Base-by-base conservation (phyloP, 345 rosid species). In the Populus euphratica region DNA sequence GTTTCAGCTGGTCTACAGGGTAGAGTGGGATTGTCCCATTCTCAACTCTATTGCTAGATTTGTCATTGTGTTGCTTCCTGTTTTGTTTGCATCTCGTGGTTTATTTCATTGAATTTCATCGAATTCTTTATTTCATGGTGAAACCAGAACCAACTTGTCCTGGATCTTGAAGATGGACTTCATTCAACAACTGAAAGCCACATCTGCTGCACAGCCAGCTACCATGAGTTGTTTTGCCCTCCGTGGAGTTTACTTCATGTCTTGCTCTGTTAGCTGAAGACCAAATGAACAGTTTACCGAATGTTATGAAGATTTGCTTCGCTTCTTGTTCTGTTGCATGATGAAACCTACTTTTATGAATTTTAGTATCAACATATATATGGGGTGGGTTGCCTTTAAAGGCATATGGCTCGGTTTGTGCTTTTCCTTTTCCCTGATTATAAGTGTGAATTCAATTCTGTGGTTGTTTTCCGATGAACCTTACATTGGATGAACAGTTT, bases 191-290 rank as follows among this genome's bases (percentile, higher is more conserved):
- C 73, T 72, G 68, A 39, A 77, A 35, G 74, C 69, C 31, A 38
- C 33, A 20, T 75, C 73, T 77, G 76, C 78, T 77, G 73, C 83
- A 2, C 11, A 49, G 44, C 70, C 68, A 78, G 63, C 69, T 70
- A 79, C 66, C 56, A n/a, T 10, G 76, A 54, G 80, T 74, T 56
- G 73, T 54, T 69, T 20, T 13, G 61, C 59, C 8, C 44, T 25
- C 50, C 16, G 29, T 27, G 25, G 64, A 77, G 73, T 73, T 50
- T 43, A 49, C 65, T 16, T n/a, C 16, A 9, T 67, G 25, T 31
- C 20, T 70, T 52, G 35, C 36, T 52, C 21, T 64, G 43, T 79
- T 69, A 47, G 43, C 8, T 25, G 54, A 54, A 50, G 47, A 35
- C 33, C 5, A 25, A 71, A 36, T 69, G 62, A 62, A 11, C 67